These are phyloP conservation scores for Xylaria sp. DNA, from an alignment of 2,329 filamentous ascomycete species.

Conservation along the genomic window DNA sequence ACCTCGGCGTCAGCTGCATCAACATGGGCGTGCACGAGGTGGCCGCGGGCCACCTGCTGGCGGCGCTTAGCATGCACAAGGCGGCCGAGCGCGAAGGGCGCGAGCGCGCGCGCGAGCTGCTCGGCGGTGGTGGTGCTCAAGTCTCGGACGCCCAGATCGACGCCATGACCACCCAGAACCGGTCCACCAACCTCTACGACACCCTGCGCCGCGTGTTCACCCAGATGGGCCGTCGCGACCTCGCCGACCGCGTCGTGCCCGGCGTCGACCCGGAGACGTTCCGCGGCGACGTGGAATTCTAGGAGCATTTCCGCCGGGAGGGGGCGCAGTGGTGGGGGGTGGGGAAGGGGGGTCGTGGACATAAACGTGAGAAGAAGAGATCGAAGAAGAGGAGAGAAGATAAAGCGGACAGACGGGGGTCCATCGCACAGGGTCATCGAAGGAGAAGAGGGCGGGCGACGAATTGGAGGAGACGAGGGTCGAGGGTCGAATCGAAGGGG, in stretches of 20 bases:
- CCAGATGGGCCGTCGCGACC: slow-evolving; percentile 87
- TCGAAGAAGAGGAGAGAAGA: no score
- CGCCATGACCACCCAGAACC: slow-evolving; percentile 89
- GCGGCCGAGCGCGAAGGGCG: slow-evolving; percentile 84
- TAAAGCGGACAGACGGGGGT: no score
- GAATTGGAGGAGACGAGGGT: no score
- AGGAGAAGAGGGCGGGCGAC: no score
- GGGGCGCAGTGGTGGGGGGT: background rate
- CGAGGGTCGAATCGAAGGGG: no score
- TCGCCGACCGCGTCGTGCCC: slow-evolving; percentile 83
- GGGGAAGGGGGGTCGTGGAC: no score
- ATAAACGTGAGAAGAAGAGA: no score
- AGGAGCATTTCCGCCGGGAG: slow-evolving; percentile 15
- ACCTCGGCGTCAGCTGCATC: slow-evolving; percentile 94
- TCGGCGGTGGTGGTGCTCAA: slow-evolving; percentile 64
- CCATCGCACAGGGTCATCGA: no score
- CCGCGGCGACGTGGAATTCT: slow-evolving; percentile 88
- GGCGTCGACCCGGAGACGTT: slow-evolving; percentile 92
- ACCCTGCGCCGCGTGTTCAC: slow-evolving; percentile 93
- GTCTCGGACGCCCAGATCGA: slow-evolving; percentile 74
- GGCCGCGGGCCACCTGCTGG: slow-evolving; percentile 88
- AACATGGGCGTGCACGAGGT: slow-evolving; percentile 96
- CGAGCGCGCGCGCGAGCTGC: slow-evolving; percentile 80
- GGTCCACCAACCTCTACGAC: slow-evolving; percentile 95
- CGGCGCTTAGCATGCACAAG: slow-evolving; percentile 93